Base-by-base conservation (phyloP, 2,329 filamentous ascomycete species). In the Trichoderma afroharzianum region DNA sequence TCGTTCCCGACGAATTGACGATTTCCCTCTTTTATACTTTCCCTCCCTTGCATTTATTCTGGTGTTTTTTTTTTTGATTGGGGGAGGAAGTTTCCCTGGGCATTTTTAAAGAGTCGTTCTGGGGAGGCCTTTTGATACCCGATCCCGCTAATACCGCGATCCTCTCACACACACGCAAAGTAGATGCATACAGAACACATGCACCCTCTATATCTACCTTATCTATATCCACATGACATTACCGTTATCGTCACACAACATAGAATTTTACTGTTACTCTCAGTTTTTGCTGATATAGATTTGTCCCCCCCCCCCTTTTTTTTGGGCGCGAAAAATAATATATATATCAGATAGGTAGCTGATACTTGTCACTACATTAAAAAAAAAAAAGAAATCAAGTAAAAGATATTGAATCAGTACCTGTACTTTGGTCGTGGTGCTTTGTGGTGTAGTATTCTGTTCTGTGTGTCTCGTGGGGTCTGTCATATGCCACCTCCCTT, bases 91-190 rank as follows among this genome's bases (percentile, higher is more conserved):
- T 69, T 69, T 33, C 15, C 57, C 14, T 50, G 55, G 47, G 57
- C 67, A 61, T 61, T 50, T 58, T 68, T 30, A 24, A 62, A 36
- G 39, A 33, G 57, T 36, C 39, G 21, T 53, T 39, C 8, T 57
- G 21, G 63, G 28, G 43, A 15, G 39, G 43, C 33, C n/a, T 7
- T 69, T 69, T 30, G 67, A 69, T 69, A 69, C 67, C 67, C 67
- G 57, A 69, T 62, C 67, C 43, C 57, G 55, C 36, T 36, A 43
- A 43, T 43, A 58, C 66, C 26, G 36, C 67, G 28, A 62, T 69
- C 30, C 55, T 28, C 47, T 53, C 47, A 12, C 57, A 32, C 55
- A 33, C 33, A 36, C 57, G 28, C 63, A 39, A 43, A 30, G 24
- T 64, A 64, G 28, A 33, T 67, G 30, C 47, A 47, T 36, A 36